Percentiles rank a stretch among this genome's conserved stretches.
Evolutionary conservation across 2,329 filamentous ascomycete genomes (phyloP).

Genomic region (Botrytis medusae): DNA sequence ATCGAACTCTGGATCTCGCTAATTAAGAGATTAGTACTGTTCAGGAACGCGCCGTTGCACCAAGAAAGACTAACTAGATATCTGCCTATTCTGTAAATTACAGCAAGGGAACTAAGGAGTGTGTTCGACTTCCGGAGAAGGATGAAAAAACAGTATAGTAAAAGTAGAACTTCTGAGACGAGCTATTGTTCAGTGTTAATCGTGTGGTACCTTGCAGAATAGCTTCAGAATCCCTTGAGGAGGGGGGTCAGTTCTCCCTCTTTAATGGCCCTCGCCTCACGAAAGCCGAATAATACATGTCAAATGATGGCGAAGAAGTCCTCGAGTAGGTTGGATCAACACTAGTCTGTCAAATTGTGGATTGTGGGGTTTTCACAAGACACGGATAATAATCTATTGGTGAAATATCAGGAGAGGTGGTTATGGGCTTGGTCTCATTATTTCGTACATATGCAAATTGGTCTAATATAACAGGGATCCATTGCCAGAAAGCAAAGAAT

Average conservation of each 20-base stretch:
- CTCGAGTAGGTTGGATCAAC: constrained; percentile 30
- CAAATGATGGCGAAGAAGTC: constrained; percentile 23
- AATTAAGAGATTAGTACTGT: background rate
- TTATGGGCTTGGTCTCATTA: constrained; percentile 20
- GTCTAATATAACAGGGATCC: constrained; percentile 17
- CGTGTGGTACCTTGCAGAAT: constrained; percentile 32
- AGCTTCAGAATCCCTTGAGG: constrained; percentile 27
- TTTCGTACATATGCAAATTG: constrained; percentile 20
- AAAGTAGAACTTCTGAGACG: constrained; percentile 18
- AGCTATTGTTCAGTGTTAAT: constrained; percentile 20
- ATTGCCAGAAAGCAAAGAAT: constrained; percentile 2
- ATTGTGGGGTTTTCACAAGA: constrained; percentile 28
- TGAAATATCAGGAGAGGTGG: background rate
- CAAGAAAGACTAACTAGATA: constrained; percentile 15
- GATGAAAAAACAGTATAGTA: constrained; percentile 11
- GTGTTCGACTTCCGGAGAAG: constrained; percentile 7
- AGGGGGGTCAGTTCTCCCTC: constrained; percentile 26
- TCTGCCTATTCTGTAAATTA: constrained; percentile 1
- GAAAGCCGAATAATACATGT: constrained; percentile 20
- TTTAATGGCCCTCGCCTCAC: constrained; percentile 27
- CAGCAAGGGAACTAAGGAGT: constrained; percentile 19
- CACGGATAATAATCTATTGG: constrained; percentile 20
- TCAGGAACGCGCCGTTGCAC: constrained; percentile 1
- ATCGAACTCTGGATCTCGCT: background rate
- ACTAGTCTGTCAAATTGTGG: constrained; percentile 23